Conservation (phyloP, 1,284 basidiomycete species). For the Caloboletus firmus region DNA sequence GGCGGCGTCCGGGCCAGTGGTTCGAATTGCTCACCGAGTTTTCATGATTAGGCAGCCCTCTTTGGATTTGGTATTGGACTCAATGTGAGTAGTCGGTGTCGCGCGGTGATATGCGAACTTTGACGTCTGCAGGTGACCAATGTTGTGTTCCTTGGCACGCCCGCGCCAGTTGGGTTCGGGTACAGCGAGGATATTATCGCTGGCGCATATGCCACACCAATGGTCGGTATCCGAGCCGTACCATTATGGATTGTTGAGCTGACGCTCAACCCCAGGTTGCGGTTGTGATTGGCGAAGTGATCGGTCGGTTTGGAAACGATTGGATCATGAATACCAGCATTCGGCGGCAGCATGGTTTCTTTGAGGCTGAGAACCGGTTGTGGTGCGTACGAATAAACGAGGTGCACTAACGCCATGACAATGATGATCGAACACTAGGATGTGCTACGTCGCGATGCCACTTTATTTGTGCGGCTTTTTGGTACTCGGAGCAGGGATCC, state of each 20-base stretch:
- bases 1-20: background rate
- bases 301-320: conserved; percentile 68
- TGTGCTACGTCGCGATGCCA: conserved; percentile 62
- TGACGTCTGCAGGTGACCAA: conserved; percentile 55
- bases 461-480: conserved; percentile 67
- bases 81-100: conserved; percentile 48
- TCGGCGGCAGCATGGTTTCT: conserved; percentile 63
- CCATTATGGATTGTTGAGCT: background rate
- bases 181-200: conserved; percentile 53
- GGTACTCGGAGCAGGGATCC: conserved; percentile 55
- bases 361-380: conserved; percentile 67
- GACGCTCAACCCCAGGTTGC: conserved; percentile 44
- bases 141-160: conserved; percentile 63
- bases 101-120: background rate
- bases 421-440: conserved; percentile 39
- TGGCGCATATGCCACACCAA: conserved; percentile 63
- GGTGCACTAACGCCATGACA: background rate
- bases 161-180: conserved; percentile 59
- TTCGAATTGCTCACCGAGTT: background rate
- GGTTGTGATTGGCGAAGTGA: conserved; percentile 65
- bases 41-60: conserved; percentile 44
- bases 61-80: conserved; percentile 75
- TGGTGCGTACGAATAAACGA: conserved; percentile 44
- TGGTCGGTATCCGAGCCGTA: conserved; percentile 40
- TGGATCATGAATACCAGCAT: conserved; percentile 61